A percentile compares a stretch with the other conserved stretches of the same genome.
phyloP scores from a whole-genome alignment of 805 yeast genomes.

The Candida palmyrensis region DNA sequence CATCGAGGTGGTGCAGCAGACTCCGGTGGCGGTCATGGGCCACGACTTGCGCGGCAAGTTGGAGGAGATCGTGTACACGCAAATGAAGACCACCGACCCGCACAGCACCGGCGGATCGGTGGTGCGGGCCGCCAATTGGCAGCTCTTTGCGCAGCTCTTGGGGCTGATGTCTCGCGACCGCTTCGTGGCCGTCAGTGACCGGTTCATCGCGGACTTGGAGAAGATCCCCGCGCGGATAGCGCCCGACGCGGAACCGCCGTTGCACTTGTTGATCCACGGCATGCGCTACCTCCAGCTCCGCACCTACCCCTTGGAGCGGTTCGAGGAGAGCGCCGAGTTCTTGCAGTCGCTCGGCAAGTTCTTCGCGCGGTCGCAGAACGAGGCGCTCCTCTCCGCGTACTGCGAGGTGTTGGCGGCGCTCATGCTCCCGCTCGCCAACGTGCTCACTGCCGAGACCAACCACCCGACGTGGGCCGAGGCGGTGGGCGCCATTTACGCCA shows the following conservation, averaged over 20 bases:
- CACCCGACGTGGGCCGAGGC: conserved; percentile 95
- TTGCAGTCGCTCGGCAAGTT: conserved; percentile 82
- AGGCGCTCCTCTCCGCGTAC: conserved; percentile 67
- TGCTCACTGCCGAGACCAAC: conserved; percentile 88
- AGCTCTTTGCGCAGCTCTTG: conserved; percentile 77
- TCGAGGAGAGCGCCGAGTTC: conserved; percentile 93
- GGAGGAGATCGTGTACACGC: conserved; percentile 91
- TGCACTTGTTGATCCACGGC: conserved; percentile 78
- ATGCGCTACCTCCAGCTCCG: conserved; percentile 80
- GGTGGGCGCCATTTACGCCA: conserved; percentile 53
- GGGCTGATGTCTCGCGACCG: conserved; percentile 88
- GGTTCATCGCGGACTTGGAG: conserved; percentile 90
- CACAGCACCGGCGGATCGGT: conserved; percentile 53
- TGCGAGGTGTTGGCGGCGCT: conserved; percentile 78
- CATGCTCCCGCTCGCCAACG: conserved; percentile 76
- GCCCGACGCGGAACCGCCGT: conserved; percentile 45
- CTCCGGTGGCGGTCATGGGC: conserved; percentile 68
- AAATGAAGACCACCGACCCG: conserved; percentile 84
- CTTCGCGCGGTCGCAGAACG: conserved; percentile 60
- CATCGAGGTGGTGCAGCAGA: conserved; percentile 86
- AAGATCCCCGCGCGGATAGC: conserved; percentile 49
- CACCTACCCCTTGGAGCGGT: conserved; percentile 80
- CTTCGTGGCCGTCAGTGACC: conserved; percentile 83
- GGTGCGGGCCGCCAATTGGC: conserved; percentile 91
- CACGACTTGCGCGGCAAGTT: conserved; percentile 76